phyloP scores from a whole-genome alignment of 129 eudicot species.

The Rutidosis leptorrhynchoides region DNA sequence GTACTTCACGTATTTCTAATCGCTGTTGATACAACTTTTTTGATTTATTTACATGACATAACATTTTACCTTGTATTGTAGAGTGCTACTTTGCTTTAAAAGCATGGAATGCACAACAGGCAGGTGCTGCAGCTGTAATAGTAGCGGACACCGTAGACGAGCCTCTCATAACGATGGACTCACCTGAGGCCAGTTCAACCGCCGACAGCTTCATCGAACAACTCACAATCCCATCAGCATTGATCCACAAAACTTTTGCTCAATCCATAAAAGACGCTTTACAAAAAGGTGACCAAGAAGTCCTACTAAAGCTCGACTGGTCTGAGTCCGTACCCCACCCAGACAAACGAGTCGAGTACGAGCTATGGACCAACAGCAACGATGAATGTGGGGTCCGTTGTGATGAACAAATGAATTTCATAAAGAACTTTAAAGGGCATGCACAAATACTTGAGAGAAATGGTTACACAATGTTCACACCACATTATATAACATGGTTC shows the following conservation, averaged over 20 bases:
- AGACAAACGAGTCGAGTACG: slow-evolving; percentile 85
- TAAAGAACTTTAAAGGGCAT: slow-evolving; percentile 83
- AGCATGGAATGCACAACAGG: slow-evolving; percentile 93
- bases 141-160: slow-evolving; percentile 75
- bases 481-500: slow-evolving; percentile 95
- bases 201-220: slow-evolving; percentile 81
- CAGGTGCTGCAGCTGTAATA: slow-evolving; percentile 91
- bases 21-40: background rate
- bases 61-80: slow-evolving; percentile 17
- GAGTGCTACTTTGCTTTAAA: slow-evolving; percentile 89
- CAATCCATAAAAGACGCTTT: slow-evolving; percentile 60
- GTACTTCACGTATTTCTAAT: no score
- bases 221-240: slow-evolving; percentile 71
- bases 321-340: slow-evolving; percentile 97
- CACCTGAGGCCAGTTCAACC: slow-evolving; percentile 72
- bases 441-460: slow-evolving; percentile 89
- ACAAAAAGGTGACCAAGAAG: slow-evolving; percentile 55
- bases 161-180: slow-evolving; percentile 91
- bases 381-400: slow-evolving; percentile 95
- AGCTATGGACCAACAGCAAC: slow-evolving; percentile 95
- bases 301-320: slow-evolving; percentile 86
- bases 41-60: background rate
- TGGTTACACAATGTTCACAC: slow-evolving; percentile 82
- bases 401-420: slow-evolving; percentile 84
- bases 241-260: slow-evolving; percentile 55